Conservation (phyloP, 208 protist genomes). For the Acanthamoeba sp. region DNA sequence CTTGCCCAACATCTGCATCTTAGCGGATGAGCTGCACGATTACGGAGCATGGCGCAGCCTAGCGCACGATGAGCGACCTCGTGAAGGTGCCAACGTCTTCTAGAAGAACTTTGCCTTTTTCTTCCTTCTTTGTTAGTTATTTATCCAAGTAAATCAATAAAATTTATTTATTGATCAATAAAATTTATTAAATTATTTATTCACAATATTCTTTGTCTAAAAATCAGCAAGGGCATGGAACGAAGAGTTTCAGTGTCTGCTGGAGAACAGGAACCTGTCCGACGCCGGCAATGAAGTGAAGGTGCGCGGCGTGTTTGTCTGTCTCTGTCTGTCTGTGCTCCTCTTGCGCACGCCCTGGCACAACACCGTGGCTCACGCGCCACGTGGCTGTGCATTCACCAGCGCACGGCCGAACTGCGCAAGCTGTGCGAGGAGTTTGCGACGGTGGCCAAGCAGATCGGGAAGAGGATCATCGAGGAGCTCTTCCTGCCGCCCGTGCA, state of each 20-base stretch:
- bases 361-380: too few species aligned
- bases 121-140: too few species aligned
- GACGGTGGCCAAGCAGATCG: conserved; percentile 47
- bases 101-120: too few species aligned
- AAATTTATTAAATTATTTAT: not conserved
- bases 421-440: conserved; percentile 69
- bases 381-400: not conserved
- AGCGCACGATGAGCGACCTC: not conserved
- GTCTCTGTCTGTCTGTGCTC: not conserved
- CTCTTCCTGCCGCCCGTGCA: not conserved
- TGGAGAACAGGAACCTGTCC: conserved; percentile 39
- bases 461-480: conserved; percentile 19
- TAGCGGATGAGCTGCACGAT: not conserved
- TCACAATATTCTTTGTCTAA: too few species aligned
- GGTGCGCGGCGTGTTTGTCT: not conserved
- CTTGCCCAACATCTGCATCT: too few species aligned
- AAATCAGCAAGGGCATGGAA: conserved; percentile 11
- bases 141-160: too few species aligned
- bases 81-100: not conserved
- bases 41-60: conserved; percentile 1
- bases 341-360: not conserved
- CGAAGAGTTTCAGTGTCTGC: conserved; percentile 57
- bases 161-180: not conserved
- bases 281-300: conserved; percentile 35
- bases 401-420: conserved; percentile 58